Percentiles rank a stretch among this genome's conserved stretches.
Conservation (phyloP, 2,329 filamentous ascomycete species). For the Phoma herbarum region DNA sequence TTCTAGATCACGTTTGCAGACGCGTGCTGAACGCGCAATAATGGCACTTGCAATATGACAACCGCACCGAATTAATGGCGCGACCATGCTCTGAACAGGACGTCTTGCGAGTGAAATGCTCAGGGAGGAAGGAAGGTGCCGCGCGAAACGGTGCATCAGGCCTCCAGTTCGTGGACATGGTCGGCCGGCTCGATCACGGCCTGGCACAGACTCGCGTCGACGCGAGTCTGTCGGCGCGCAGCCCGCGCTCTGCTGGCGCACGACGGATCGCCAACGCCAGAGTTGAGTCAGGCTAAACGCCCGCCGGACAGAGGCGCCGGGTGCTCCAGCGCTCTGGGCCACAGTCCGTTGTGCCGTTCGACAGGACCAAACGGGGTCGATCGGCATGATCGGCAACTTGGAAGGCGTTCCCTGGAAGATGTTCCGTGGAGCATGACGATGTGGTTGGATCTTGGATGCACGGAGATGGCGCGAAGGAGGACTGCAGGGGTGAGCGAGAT, state of each 20-base stretch:
- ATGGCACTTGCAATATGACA: not conserved
- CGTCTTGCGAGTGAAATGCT: constrained; percentile 6
- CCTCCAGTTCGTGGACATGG: constrained; percentile 11
- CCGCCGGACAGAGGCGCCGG: constrained; percentile 11
- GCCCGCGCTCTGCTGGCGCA: constrained; percentile 1
- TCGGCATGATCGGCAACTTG: constrained; percentile 9
- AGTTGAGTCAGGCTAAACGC: constrained; percentile 14
- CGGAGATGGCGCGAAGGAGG: not conserved
- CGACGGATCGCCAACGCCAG: constrained; percentile 13
- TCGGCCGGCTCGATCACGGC: not conserved
- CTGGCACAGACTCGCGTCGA: constrained; percentile 3
- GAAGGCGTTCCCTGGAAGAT: not conserved
- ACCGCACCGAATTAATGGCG: not conserved
- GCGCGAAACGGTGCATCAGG: constrained; percentile 9
- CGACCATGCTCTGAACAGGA: constrained; percentile 1
- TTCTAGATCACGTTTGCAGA: not conserved
- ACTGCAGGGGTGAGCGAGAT: not conserved
- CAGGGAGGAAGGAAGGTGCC: not conserved
- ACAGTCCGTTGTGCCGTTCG: constrained; percentile 16
- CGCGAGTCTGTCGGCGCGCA: not conserved
- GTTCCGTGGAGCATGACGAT: not conserved
- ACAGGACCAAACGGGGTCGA: too few relatives aligned
- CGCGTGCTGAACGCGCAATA: not conserved
- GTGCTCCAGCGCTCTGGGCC: constrained; percentile 20
- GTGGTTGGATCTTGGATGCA: not conserved